phyloP scores from a whole-genome alignment of 345 rosid genomes.

The Ricinus communis region DNA sequence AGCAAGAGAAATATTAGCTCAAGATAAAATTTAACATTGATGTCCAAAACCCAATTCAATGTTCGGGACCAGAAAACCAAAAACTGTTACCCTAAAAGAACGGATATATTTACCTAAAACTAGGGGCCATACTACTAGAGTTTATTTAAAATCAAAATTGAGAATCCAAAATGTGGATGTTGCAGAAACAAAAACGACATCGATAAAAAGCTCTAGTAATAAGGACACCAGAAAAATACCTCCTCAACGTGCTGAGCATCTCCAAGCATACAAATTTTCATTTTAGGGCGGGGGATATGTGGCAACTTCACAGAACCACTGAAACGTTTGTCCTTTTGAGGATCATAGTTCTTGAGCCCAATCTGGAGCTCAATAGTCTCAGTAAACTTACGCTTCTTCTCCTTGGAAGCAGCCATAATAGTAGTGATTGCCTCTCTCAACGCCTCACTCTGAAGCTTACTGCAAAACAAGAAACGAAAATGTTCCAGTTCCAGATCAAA shows the following conservation, averaged over 20 bases:
- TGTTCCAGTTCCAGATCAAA: neutral
- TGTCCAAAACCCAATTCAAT: too few species aligned
- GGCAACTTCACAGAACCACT: slow-evolving; percentile 93
- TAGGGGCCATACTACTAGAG: too few species aligned
- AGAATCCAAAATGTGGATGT: too few species aligned
- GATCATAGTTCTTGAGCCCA: slow-evolving; percentile 93
- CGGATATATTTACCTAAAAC: too few species aligned
- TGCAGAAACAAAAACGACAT: neutral
- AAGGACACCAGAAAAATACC: slow-evolving; percentile 34
- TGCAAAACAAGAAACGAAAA: slow-evolving; percentile 31
- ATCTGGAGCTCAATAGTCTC: slow-evolving; percentile 95
- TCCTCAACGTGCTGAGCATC: slow-evolving; percentile 95
- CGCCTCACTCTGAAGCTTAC: slow-evolving; percentile 92
- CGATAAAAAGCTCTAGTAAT: neutral
- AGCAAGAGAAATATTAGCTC: too few species aligned
- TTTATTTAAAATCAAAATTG: too few species aligned
- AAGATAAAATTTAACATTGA: too few species aligned
- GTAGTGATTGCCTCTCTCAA: slow-evolving; percentile 75
- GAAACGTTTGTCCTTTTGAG: slow-evolving; percentile 92
- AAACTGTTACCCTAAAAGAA: too few species aligned
- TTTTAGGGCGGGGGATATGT: slow-evolving; percentile 88
- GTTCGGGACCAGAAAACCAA: too few species aligned
- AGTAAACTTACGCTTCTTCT: slow-evolving; percentile 70
- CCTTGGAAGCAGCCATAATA: slow-evolving; percentile 49
- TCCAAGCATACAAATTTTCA: slow-evolving; percentile 96